Conservation (phyloP, 2,329 filamentous ascomycete species). For the Podosphaera leucotricha region DNA sequence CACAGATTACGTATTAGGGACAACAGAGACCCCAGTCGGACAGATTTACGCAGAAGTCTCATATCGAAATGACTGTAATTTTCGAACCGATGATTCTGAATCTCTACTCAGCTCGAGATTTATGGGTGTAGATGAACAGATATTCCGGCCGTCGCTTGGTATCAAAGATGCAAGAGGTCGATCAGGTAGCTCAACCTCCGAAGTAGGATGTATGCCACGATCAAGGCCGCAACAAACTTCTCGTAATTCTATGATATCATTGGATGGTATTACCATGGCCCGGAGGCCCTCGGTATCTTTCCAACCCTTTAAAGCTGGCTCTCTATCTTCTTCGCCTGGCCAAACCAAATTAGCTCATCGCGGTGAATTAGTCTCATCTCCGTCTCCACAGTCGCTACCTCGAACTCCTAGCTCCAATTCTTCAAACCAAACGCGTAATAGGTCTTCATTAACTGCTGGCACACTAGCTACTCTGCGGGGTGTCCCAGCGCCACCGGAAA, state of each 20-base stretch:
- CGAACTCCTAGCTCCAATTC: conserved; percentile 25
- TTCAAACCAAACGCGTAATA: conserved; percentile 37
- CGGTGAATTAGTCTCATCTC: conserved; percentile 18
- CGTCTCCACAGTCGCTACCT: conserved; percentile 30
- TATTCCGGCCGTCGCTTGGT: conserved; percentile 56
- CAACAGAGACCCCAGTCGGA: conserved; percentile 69
- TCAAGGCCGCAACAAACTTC: conserved; percentile 13
- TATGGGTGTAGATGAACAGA: conserved; percentile 72
- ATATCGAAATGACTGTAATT: conserved; percentile 74
- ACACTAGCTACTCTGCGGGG: conserved; percentile 52
- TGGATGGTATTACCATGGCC: conserved; percentile 26
- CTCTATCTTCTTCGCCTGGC: conserved; percentile 70
- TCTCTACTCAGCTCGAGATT: conserved; percentile 78
- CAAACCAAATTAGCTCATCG: conserved; percentile 13
- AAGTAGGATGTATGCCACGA: conserved; percentile 27
- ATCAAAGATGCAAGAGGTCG: conserved; percentile 14
- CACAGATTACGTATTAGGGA: conserved; percentile 58
- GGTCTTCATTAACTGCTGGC: conserved; percentile 49
- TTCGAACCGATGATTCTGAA: conserved; percentile 78
- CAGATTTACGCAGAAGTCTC: conserved; percentile 59
- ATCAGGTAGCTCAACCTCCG: conserved; percentile 18
- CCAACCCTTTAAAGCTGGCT: conserved; percentile 88
- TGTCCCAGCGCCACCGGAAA: conserved; percentile 33
- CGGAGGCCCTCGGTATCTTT: conserved; percentile 72
- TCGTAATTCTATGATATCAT: conserved; percentile 17